Evolutionary conservation across 2,329 filamentous ascomycete species (phyloP).

Genomic region (Stemphylium beticola): DNA sequence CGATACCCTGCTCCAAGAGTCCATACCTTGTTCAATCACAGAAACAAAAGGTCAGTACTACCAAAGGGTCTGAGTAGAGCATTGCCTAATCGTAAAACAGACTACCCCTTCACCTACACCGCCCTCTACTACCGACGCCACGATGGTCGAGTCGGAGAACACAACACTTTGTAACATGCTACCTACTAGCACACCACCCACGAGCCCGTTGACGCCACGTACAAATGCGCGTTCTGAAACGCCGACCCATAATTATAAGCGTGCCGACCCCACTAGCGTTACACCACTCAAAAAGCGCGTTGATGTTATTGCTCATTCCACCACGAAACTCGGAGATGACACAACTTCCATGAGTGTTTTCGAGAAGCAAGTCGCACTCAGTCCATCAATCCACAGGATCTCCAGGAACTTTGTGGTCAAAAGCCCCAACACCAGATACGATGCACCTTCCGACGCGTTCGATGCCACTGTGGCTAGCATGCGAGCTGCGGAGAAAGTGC

Average conservation of each 20-base stretch:
- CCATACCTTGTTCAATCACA: constrained; percentile 2
- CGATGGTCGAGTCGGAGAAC: neutral
- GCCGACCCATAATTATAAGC: neutral
- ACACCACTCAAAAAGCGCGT: neutral
- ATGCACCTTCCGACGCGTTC: neutral
- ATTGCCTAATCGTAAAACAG: neutral
- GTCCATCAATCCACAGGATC: no score
- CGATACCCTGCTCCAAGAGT: neutral
- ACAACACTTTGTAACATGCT: neutral
- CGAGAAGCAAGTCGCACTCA: no score
- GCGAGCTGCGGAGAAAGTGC: constrained; percentile 9
- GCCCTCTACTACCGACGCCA: neutral
- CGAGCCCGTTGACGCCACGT: neutral
- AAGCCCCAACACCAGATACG: no score
- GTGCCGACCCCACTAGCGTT: neutral
- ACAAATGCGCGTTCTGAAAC: neutral
- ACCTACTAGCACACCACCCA: neutral
- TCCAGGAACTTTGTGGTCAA: no score
- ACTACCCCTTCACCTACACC: neutral
- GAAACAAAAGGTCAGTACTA: neutral
- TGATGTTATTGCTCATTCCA: neutral
- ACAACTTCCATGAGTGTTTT: neutral
- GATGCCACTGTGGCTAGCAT: neutral
- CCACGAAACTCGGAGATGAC: neutral
- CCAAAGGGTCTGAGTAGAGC: neutral